Evolutionary conservation across 257 asterid species (phyloP).

Genomic region (Solanum chilense): DNA sequence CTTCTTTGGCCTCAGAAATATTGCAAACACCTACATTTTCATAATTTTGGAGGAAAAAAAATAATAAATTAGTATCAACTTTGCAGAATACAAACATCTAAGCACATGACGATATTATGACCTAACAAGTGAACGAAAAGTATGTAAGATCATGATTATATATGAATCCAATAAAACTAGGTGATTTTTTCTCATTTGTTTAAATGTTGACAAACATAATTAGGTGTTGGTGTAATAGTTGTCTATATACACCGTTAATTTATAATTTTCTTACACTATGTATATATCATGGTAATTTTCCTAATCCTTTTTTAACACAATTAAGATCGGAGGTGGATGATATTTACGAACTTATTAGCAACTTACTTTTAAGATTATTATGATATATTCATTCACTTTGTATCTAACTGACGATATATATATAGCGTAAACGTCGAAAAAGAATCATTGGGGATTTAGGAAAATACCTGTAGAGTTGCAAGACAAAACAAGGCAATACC

Average conservation of each 20-base stretch:
- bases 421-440: too few relatives aligned
- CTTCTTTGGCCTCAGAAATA: slow-evolving; percentile 66
- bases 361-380: too few relatives aligned
- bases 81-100: neutral
- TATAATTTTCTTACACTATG: neutral
- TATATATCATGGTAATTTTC: neutral
- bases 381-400: fast-evolving
- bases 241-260: neutral
- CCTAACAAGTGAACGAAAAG: neutral
- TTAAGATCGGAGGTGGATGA: neutral
- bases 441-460: neutral
- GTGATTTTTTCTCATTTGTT: too few relatives aligned
- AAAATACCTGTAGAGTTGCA: slow-evolving; percentile 70
- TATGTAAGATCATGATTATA: neutral
- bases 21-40: slow-evolving; percentile 38
- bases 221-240: neutral
- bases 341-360: neutral
- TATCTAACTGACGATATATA: fast-evolving
- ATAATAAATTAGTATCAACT: neutral
- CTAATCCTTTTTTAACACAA: fast-evolving
- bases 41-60: neutral
- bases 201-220: fast-evolving
- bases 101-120: neutral
- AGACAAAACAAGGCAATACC: slow-evolving; percentile 69
- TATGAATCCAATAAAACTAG: neutral